Base-by-base conservation (phyloP, 352 stramenopile species). In the Achlya hypogyna region DNA sequence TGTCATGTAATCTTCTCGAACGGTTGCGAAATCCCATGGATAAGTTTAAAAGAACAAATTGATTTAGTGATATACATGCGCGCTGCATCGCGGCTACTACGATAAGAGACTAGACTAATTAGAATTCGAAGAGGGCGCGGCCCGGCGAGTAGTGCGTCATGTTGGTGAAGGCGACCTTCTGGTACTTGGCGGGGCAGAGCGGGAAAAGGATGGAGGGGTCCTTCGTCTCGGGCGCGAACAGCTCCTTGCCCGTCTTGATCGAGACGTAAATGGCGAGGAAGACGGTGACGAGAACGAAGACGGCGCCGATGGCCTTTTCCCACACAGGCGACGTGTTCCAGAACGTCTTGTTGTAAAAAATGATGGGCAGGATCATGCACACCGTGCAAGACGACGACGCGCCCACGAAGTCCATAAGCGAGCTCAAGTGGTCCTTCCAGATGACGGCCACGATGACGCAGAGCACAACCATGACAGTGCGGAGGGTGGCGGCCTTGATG, bases 331-430 rank as follows among this genome's bases (percentile, higher is more conserved):
- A n/a, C 38, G 38, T 45, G 12, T 10, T 45, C 23, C 23, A 22
- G 53, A 86, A 84, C 31, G 71, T 76, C 22, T 82, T 62, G 32
- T 87, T 65, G 67, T 89, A 89, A 70, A 80, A 87, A n/a, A 88
- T 59, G 43, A 80, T 86, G 31, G 78, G 81, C 78, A 90, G 84
- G 71, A 88, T 76, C 77, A 88, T 87, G 51, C 78, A 90, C 49
- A 75, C 88, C 6, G 83, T 51, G 2, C 78, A 82, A 53, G 86
- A 72, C 3, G 78, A 71, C 8, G 81, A 88, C 14, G 79, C 72
- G 5, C 78, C 79, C 31, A 90, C 86, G 16, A 88, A 73, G 51
- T 79, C 86, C 53, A 86, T 59, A 47, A 88, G 81, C 40, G 87
- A 75, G 22, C 62, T 74, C 54, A 88, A 87, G 27, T 77, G 87